Evolutionary conservation across 108 stramenopile species (phyloP).

Genomic region (Pseudonitzschia delicatissima): DNA sequence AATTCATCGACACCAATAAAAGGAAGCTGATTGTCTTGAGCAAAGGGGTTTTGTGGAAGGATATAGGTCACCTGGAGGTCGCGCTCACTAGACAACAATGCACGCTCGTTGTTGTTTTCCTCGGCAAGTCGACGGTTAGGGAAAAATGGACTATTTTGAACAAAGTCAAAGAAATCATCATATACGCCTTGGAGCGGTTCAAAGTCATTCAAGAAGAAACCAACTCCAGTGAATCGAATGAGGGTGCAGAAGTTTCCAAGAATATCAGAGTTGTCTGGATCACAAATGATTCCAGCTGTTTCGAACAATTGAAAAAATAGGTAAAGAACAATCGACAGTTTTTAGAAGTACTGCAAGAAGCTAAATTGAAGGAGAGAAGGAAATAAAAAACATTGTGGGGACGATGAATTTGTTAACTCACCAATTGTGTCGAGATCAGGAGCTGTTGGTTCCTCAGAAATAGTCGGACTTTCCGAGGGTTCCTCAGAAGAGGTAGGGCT

Average conservation of each 20-base stretch:
- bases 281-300: not conserved
- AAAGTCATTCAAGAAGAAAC: not conserved
- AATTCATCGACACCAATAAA: no score
- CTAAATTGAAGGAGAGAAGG: not conserved
- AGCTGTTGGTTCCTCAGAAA: not conserved
- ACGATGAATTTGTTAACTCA: not conserved
- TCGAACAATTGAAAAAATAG: not conserved
- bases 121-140: not conserved
- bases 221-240: not conserved
- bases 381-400: not conserved
- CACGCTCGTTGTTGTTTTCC: not conserved
- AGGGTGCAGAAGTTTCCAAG: not conserved
- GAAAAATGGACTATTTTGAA: not conserved
- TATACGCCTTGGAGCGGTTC: not conserved
- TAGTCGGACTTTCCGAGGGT: conserved; percentile 2
- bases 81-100: no score
- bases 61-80: no score
- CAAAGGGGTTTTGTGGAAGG: no score
- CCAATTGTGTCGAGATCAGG: not conserved
- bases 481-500: not conserved
- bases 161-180: not conserved
- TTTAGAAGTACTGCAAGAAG: not conserved
- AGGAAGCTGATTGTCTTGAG: no score
- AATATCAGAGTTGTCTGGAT: not conserved
- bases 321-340: not conserved